These are phyloP conservation scores for Serendipita vermifera DNA, from an alignment of 768 basidiomycete species.

Conservation along the genomic window DNA sequence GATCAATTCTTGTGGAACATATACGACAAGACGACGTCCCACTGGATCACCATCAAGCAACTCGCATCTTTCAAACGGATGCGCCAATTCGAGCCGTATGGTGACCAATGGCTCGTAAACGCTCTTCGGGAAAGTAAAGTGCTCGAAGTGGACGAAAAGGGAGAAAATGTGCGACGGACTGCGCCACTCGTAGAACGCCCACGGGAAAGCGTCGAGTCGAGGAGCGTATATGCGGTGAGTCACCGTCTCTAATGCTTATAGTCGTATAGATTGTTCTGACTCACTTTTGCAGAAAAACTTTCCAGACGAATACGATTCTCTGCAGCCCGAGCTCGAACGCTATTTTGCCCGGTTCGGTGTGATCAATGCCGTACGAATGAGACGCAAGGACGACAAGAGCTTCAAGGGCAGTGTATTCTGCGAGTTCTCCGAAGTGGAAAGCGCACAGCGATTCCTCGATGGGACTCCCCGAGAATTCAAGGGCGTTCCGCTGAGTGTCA, in stretches of 20 bases:
- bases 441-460: conserved; percentile 66
- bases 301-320: conserved; percentile 44
- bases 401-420: conserved; percentile 95
- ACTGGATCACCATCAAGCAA: conserved; percentile 82
- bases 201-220: conserved; percentile 58
- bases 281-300: conserved; percentile 71
- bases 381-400: conserved; percentile 66
- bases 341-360: conserved; percentile 70
- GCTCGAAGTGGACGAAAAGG: conserved; percentile 64
- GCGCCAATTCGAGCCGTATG: conserved; percentile 51
- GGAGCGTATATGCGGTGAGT: conserved; percentile 83
- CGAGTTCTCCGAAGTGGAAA: conserved; percentile 64
- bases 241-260: conserved; percentile 4
- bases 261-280: conserved; percentile 1
- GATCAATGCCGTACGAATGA: conserved; percentile 76
- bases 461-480: conserved; percentile 65
- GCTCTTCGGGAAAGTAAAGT: conserved; percentile 42
- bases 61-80: conserved; percentile 93
- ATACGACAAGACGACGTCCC: conserved; percentile 61
- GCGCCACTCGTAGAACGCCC: conserved; percentile 55
- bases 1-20: conserved; percentile 90
- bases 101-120: conserved; percentile 53
- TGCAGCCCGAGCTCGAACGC: conserved; percentile 62
- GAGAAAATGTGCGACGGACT: conserved; percentile 57
- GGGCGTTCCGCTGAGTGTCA: conserved; percentile 59